Evolutionary conservation across 176 grass and related monocot species (phyloP).

Genomic region (Rhipidocladum racemiflorum): DNA sequence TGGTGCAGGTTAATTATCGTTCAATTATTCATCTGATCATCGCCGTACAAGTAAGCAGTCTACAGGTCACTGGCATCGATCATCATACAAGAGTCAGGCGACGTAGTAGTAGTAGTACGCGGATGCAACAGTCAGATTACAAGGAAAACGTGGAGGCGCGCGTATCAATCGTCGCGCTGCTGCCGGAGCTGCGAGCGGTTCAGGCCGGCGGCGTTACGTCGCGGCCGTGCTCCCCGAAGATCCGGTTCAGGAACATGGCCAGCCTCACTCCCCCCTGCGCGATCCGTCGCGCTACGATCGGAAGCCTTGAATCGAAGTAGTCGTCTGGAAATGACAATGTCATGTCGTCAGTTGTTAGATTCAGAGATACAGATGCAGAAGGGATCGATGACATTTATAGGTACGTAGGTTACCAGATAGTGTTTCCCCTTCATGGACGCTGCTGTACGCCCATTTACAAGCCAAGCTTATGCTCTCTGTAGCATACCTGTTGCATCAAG

Average conservation of each 20-base stretch:
- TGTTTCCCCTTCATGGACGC: slow-evolving; percentile 47
- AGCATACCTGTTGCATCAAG: slow-evolving; percentile 55
- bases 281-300: slow-evolving; percentile 64
- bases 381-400: neutral
- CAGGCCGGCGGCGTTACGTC: slow-evolving; percentile 13
- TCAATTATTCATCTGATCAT: neutral
- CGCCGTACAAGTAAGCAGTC: neutral
- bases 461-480: slow-evolving; percentile 80
- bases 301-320: slow-evolving; percentile 69
- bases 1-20: neutral
- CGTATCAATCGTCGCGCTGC: neutral
- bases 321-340: slow-evolving; percentile 37
- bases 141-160: neutral
- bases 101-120: neutral
- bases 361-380: neutral
- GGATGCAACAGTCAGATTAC: neutral
- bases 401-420: slow-evolving; percentile 53
- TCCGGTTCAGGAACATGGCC: slow-evolving; percentile 74
- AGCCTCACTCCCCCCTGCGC: slow-evolving; percentile 79
- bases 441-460: slow-evolving; percentile 65
- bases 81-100: neutral
- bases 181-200: neutral
- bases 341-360: neutral
- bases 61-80: neutral
- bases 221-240: slow-evolving; percentile 53